These are phyloP conservation scores for Candida tallmaniae DNA, from an alignment of 805 yeast genomes.

Conservation along the genomic window DNA sequence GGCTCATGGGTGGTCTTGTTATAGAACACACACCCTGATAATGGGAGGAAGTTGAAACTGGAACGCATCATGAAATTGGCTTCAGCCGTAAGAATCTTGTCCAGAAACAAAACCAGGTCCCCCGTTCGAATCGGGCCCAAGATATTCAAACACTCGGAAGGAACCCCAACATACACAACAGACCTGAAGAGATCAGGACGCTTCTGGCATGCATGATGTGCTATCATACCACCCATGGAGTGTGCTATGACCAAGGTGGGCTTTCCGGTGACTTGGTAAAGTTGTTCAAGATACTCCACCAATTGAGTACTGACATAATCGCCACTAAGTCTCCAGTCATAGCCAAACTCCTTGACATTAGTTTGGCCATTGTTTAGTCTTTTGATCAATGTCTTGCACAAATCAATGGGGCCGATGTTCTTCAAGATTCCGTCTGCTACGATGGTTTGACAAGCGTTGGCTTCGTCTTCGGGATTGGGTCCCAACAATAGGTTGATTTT, in stretches of 20 bases:
- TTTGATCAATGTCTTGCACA: conserved; percentile 57
- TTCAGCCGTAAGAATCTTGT: conserved; percentile 71
- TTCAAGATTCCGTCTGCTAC: conserved; percentile 74
- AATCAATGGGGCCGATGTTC: conserved; percentile 85
- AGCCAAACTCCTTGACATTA: conserved; percentile 72
- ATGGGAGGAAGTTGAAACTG: conserved; percentile 73
- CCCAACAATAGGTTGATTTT: conserved; percentile 71
- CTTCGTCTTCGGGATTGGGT: conserved; percentile 67
- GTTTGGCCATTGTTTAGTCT: conserved; percentile 56
- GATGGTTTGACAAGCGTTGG: conserved; percentile 45
- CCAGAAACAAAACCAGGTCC: conserved; percentile 72
- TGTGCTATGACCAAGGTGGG: conserved; percentile 77
- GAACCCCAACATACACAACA: conserved; percentile 76
- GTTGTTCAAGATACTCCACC: conserved; percentile 39
- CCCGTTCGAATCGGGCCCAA: conserved; percentile 82
- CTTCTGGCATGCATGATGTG: conserved; percentile 71
- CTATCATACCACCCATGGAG: conserved; percentile 90
- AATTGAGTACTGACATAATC: conserved; percentile 52
- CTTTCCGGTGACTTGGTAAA: conserved; percentile 47
- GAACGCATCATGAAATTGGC: conserved; percentile 87
- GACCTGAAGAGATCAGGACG: conserved; percentile 70
- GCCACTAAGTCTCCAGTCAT: conserved; percentile 85
- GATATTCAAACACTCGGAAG: conserved; percentile 79
- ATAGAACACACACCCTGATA: conserved; percentile 68
- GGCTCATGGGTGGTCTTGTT: conserved; percentile 55